Evolutionary conservation across 768 basidiomycete genomes (phyloP).

Genomic region (Mycena belliarum): DNA sequence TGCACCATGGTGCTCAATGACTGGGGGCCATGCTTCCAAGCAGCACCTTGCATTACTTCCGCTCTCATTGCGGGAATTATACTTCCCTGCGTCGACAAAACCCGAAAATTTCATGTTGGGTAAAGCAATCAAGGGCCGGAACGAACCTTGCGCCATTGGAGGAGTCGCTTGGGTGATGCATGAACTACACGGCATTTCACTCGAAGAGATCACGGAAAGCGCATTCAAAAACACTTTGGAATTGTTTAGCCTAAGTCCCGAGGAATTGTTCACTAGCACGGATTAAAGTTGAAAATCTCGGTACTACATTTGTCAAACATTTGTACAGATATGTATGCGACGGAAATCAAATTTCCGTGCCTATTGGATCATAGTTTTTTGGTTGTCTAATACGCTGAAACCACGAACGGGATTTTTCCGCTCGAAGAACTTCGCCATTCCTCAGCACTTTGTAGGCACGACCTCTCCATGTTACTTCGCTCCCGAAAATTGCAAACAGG

Average conservation of each 20-base stretch:
- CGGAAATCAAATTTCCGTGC: constrained; percentile 12
- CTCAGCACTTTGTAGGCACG: constrained; percentile 68
- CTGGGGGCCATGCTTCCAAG: constrained; percentile 64
- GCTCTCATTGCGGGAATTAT: constrained; percentile 43
- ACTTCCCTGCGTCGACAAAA: constrained; percentile 52
- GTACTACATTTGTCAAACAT: not conserved
- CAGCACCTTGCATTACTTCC: constrained; percentile 50
- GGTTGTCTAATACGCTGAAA: constrained; percentile 27
- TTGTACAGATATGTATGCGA: not conserved
- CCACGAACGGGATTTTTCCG: constrained; percentile 25
- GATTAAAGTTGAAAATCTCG: not conserved
- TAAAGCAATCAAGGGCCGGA: constrained; percentile 72
- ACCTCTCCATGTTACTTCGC: constrained; percentile 88
- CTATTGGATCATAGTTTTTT: constrained; percentile 38
- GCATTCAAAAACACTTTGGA: constrained; percentile 66
- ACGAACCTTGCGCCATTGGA: constrained; percentile 68
- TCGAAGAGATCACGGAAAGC: constrained; percentile 56
- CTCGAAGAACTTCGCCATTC: constrained; percentile 68
- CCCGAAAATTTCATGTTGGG: constrained; percentile 61
- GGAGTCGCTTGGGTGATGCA: constrained; percentile 74
- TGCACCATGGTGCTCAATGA: constrained; percentile 75
- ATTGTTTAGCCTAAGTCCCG: constrained; percentile 55
- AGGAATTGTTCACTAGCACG: constrained; percentile 3
- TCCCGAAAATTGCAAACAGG: constrained; percentile 77
- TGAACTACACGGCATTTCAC: constrained; percentile 42